Conservation (phyloP, 805 yeast genomes). For the Candida anglica region DNA sequence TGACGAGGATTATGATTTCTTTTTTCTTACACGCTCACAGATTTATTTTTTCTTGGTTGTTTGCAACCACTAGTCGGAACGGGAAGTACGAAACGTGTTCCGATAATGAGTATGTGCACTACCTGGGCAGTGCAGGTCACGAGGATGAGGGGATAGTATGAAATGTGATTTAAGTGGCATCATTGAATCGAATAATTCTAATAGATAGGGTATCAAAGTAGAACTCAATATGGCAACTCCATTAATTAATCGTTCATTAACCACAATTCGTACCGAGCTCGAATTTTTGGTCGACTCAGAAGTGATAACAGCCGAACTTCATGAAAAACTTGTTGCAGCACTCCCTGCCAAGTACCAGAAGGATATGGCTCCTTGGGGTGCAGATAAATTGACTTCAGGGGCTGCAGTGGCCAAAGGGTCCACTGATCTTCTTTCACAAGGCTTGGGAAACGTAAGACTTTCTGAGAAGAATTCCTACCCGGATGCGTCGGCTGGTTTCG, state of each 20-base stretch:
- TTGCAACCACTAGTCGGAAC: no score
- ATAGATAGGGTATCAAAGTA: no score
- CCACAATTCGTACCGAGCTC: slow-evolving; percentile 71
- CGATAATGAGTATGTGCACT: no score
- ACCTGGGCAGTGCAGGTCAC: no score
- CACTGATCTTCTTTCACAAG: slow-evolving; percentile 5
- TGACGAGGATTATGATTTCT: no score
- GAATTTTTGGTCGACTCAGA: slow-evolving; percentile 75
- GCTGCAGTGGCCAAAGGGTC: slow-evolving; percentile 5
- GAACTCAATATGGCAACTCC: slow-evolving; percentile 49
- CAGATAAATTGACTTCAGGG: slow-evolving; percentile 31
- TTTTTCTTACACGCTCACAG: no score
- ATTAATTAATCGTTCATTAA: slow-evolving; percentile 70
- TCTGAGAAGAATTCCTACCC: slow-evolving; percentile 8
- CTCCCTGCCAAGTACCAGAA: slow-evolving; percentile 57
- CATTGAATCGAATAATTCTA: no score
- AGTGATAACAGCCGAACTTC: slow-evolving; percentile 59
- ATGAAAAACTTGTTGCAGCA: slow-evolving; percentile 42
- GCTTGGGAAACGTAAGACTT: slow-evolving; percentile 6
- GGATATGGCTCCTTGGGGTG: slow-evolving; percentile 47
- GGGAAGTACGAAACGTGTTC: no score
- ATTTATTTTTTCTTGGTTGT: no score
- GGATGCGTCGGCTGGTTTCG: slow-evolving; percentile 8
- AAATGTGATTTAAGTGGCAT: no score
- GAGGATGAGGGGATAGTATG: no score